Conservation (phyloP, 257 asterid genomes). For the Primulina tabacum region DNA sequence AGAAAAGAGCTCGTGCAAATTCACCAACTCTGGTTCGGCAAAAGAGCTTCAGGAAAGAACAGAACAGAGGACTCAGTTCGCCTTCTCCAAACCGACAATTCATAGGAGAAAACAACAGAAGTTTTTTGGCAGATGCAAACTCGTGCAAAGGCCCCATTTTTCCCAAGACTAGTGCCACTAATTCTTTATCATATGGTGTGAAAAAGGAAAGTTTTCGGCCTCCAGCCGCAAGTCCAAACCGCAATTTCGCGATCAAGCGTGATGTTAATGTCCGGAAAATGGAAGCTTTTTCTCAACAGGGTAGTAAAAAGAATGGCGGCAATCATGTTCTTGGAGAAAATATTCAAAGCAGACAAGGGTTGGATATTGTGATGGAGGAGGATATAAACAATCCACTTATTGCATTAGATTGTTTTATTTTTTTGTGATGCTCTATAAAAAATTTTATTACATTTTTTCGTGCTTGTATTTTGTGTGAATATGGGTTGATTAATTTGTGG, state of each 20-base stretch:
- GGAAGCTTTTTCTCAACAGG: slow-evolving; percentile 18
- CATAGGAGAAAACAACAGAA: slow-evolving; percentile 34
- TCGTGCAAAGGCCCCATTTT: slow-evolving; percentile 21
- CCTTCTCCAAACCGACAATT: slow-evolving; percentile 75
- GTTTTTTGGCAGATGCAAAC: slow-evolving; percentile 23
- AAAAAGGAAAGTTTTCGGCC: slow-evolving; percentile 42
- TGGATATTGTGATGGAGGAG: slow-evolving; percentile 61
- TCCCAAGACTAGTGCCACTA: slow-evolving; percentile 28
- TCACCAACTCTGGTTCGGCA: slow-evolving; percentile 60
- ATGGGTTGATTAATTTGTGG: neutral
- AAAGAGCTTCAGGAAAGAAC: slow-evolving; percentile 62
- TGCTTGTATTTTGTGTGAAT: neutral
- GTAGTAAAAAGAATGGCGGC: slow-evolving; percentile 37
- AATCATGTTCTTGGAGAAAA: slow-evolving; percentile 29
- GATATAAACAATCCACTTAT: slow-evolving; percentile 67
- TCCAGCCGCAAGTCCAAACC: slow-evolving; percentile 31
- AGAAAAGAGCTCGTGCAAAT: slow-evolving; percentile 53
- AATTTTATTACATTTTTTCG: no score
- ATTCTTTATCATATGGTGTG: slow-evolving; percentile 23
- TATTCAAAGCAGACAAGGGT: slow-evolving; percentile 23
- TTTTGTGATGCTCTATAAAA: slow-evolving; percentile 31
- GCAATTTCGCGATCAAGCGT: slow-evolving; percentile 7
- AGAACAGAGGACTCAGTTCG: slow-evolving; percentile 38
- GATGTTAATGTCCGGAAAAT: slow-evolving; percentile 24
- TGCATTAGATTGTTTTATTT: slow-evolving; percentile 84